These are phyloP conservation scores for Glycine tomentella DNA, from an alignment of 306 rosid genomes.

Conservation along the genomic window DNA sequence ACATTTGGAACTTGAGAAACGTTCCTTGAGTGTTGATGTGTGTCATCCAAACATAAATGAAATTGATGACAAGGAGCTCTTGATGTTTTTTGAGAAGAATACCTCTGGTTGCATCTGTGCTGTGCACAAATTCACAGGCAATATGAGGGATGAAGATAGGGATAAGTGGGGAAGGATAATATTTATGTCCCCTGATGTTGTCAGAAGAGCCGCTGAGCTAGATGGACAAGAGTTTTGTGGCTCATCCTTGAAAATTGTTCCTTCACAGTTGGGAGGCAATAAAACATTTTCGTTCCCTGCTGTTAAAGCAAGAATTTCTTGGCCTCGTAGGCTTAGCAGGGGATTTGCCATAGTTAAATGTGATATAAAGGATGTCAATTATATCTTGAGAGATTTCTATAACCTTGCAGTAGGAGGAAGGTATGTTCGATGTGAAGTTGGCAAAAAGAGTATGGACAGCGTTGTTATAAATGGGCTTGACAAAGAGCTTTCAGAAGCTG, in stretches of 20 bases:
- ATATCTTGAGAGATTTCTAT: slow-evolving; percentile 67
- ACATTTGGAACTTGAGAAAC: slow-evolving; percentile 87
- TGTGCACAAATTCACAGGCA: slow-evolving; percentile 63
- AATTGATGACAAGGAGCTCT: slow-evolving; percentile 76
- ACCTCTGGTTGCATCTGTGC: slow-evolving; percentile 69
- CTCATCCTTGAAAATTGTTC: slow-evolving; percentile 67
- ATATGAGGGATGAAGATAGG: slow-evolving; percentile 60
- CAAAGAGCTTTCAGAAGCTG: slow-evolving; percentile 71
- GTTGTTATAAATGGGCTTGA: slow-evolving; percentile 62
- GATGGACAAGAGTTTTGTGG: slow-evolving; percentile 61
- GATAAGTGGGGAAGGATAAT: slow-evolving; percentile 76
- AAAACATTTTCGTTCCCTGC: slow-evolving; percentile 71
- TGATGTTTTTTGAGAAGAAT: slow-evolving; percentile 73
- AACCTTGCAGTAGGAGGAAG: slow-evolving; percentile 70
- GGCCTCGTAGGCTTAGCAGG: slow-evolving; percentile 84
- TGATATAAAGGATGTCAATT: slow-evolving; percentile 52
- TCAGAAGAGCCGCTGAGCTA: slow-evolving; percentile 67
- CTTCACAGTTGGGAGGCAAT: slow-evolving; percentile 71
- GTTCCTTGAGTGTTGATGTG: slow-evolving; percentile 77
- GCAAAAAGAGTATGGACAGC: slow-evolving; percentile 55
- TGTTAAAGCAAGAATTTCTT: slow-evolving; percentile 78
- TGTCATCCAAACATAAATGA: slow-evolving; percentile 59
- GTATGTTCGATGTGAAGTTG: slow-evolving; percentile 60
- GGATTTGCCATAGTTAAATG: slow-evolving; percentile 79
- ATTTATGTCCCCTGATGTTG: slow-evolving; percentile 81